These are phyloP conservation scores for Backusella tarrabulga DNA, from an alignment of 192 early-diverging fungal species.

Conservation along the genomic window DNA sequence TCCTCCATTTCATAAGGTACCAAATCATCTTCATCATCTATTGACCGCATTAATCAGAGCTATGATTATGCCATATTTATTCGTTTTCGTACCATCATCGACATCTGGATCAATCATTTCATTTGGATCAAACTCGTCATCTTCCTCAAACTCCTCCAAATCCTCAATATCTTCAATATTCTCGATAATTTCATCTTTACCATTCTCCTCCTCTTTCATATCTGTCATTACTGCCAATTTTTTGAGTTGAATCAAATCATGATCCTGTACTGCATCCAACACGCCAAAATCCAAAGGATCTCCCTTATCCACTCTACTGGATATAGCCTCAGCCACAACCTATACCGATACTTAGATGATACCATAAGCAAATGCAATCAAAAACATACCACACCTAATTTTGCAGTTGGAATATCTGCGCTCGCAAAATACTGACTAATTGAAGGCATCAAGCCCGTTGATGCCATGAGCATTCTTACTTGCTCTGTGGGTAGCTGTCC, in stretches of 20 bases:
- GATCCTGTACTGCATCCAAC: not conserved
- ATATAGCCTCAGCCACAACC: not conserved
- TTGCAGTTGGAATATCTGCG: not conserved
- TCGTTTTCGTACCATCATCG: not conserved
- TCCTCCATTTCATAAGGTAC: slow-evolving; percentile 18
- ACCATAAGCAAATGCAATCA: too few relatives aligned
- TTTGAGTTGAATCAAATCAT: not conserved
- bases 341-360: too few relatives aligned
- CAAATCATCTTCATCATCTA: slow-evolving; percentile 7
- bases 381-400: slow-evolving; percentile 16
- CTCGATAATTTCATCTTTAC: not conserved
- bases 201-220: not conserved
- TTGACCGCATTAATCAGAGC: not conserved
- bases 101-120: not conserved
- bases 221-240: not conserved
- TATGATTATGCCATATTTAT: not conserved
- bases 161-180: not conserved
- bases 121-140: slow-evolving; percentile 13
- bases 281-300: not conserved
- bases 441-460: not conserved
- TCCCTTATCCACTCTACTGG: not conserved
- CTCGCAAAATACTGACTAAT: not conserved
- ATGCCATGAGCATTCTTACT: not conserved
- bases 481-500: not conserved
- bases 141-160: not conserved